Conservation (phyloP, 1,284 basidiomycete species). For the Pseudomicrostroma phylloplanum region DNA sequence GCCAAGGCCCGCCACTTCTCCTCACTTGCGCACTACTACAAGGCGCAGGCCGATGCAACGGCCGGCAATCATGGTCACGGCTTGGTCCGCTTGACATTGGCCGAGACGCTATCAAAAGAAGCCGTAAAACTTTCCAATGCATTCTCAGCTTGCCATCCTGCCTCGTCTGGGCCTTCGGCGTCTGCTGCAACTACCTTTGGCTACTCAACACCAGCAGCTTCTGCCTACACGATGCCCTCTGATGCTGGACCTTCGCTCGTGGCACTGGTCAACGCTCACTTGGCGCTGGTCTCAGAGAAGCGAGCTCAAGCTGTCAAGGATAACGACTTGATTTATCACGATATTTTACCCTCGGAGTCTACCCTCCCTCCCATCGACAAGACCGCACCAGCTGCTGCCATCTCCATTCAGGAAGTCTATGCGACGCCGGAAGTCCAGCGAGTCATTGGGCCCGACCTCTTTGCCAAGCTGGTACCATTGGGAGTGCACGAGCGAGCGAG, state of each 20-base stretch:
- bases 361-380: conserved; percentile 76
- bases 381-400: conserved; percentile 67
- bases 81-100: conserved; percentile 71
- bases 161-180: not conserved
- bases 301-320: conserved; percentile 73
- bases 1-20: conserved; percentile 85
- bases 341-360: conserved; percentile 75
- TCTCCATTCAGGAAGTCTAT: conserved; percentile 91
- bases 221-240: conserved; percentile 66
- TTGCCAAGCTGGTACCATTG: conserved; percentile 78
- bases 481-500: conserved; percentile 93
- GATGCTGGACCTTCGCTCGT: conserved; percentile 73
- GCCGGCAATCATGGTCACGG: conserved; percentile 78
- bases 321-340: conserved; percentile 97
- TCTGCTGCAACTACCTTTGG: not conserved
- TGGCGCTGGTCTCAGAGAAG: conserved; percentile 69
- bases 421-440: conserved; percentile 84
- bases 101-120: conserved; percentile 78
- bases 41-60: conserved; percentile 70
- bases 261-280: conserved; percentile 77
- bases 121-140: conserved; percentile 65
- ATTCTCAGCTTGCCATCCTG: conserved; percentile 58
- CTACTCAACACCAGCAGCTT: conserved; percentile 50
- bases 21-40: conserved; percentile 81
- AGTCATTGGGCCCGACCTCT: conserved; percentile 87